Evolutionary conservation across 2,329 filamentous ascomycete species (phyloP).

Genomic region (Colletotrichum tofieldiae): DNA sequence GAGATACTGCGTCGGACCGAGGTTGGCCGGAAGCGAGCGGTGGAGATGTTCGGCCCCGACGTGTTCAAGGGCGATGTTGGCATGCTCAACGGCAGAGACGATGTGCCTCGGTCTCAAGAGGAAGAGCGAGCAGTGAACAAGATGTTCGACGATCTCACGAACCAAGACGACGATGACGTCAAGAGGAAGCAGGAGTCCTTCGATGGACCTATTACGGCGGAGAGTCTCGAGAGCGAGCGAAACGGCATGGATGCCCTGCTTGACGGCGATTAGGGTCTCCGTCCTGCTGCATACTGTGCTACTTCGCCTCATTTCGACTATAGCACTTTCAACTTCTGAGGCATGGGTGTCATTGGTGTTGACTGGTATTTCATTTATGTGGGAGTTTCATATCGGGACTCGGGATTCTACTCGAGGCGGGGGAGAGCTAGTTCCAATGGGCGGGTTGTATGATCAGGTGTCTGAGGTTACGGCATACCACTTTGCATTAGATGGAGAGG

Average conservation of each 20-base stretch:
- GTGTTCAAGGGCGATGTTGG: conserved; percentile 58
- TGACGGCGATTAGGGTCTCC: conserved; percentile 56
- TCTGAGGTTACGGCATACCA: conserved; percentile 33
- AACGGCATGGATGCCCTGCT: conserved; percentile 64
- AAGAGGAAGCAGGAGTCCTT: conserved; percentile 57
- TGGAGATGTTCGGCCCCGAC: conserved; percentile 66
- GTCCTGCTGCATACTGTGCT: conserved; percentile 9
- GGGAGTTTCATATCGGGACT: conserved; percentile 14
- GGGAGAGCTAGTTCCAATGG: background rate
- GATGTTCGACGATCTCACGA: conserved; percentile 71
- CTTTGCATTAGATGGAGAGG: conserved; percentile 37
- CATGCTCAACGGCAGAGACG: conserved; percentile 43
- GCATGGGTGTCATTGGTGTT: background rate
- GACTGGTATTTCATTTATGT: background rate
- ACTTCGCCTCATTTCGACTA: background rate
- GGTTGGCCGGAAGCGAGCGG: conserved; percentile 64
- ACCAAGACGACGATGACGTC: conserved; percentile 66
- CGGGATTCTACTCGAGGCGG: background rate
- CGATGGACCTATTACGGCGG: conserved; percentile 57
- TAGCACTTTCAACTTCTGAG: background rate
- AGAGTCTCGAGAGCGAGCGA: conserved; percentile 61
- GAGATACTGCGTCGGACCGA: conserved; percentile 69
- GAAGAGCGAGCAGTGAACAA: conserved; percentile 66
- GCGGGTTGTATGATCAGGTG: conserved; percentile 32
- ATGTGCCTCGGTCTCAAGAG: conserved; percentile 49